These are phyloP conservation scores for Penicillium sp. DNA, from an alignment of 2,329 filamentous ascomycete species.

Conservation along the genomic window DNA sequence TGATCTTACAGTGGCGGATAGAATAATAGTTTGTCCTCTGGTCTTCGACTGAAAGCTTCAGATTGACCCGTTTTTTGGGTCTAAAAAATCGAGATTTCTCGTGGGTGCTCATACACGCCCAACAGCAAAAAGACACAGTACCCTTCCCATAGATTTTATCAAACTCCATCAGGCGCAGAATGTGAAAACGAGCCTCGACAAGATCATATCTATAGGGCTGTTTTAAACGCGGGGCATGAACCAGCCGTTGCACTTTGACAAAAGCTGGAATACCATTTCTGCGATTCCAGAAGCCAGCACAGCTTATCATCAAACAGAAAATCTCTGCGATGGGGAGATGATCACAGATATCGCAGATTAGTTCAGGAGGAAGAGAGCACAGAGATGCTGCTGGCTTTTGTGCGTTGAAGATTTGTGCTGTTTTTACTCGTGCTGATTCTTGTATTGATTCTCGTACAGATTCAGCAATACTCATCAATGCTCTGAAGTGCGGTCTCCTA, in stretches of 20 bases:
- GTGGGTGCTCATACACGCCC: slow-evolving; percentile 7
- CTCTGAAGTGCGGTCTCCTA: neutral
- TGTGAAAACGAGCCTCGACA: slow-evolving; percentile 7
- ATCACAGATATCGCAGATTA: slow-evolving; percentile 5
- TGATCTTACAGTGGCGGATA: neutral
- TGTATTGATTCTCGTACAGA: slow-evolving; percentile 1
- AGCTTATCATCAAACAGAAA: slow-evolving; percentile 9
- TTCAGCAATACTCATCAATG: slow-evolving; percentile 8
- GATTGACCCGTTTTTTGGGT: slow-evolving; percentile 1
- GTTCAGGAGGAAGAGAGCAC: neutral
- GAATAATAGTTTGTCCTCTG: neutral
- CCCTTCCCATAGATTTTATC: neutral
- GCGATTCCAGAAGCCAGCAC: slow-evolving; percentile 4
- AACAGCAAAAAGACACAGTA: slow-evolving; percentile 1
- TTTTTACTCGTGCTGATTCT: neutral
- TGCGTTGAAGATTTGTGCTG: neutral
- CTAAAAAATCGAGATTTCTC: neutral
- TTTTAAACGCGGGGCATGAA: slow-evolving; percentile 4
- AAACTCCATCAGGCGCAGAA: slow-evolving; percentile 10
- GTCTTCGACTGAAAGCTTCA: slow-evolving; percentile 9
- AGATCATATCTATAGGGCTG: slow-evolving; percentile 8
- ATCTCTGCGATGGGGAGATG: slow-evolving; percentile 1
- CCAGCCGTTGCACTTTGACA: neutral
- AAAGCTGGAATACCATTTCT: slow-evolving; percentile 7
- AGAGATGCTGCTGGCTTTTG: slow-evolving; percentile 6